Conservation (phyloP, 1,284 basidiomycete species). For the Porogramme epimiltina region DNA sequence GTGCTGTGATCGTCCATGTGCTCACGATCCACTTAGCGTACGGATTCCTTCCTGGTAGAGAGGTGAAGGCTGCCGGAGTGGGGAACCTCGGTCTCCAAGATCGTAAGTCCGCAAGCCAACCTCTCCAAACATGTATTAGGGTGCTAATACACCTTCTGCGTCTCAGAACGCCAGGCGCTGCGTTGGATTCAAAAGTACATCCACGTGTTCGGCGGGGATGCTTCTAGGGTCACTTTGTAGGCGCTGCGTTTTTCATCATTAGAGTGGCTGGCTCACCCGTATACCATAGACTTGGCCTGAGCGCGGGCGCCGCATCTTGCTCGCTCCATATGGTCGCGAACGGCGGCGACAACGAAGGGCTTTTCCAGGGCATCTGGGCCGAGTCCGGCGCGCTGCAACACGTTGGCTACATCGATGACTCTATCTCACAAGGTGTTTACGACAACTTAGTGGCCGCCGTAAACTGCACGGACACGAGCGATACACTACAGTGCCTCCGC, state of each 20-base stretch:
- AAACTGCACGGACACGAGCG: neutral
- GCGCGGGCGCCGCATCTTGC: constrained; percentile 40
- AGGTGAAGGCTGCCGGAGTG: constrained; percentile 47
- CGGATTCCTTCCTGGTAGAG: constrained; percentile 31
- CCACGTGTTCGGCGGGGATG: constrained; percentile 42
- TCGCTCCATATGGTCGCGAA: constrained; percentile 32
- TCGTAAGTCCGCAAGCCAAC: constrained; percentile 35
- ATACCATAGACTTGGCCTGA: constrained; percentile 8
- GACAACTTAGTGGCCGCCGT: neutral
- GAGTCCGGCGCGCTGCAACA: neutral
- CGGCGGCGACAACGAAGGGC: constrained; percentile 29
- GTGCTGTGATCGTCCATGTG: neutral
- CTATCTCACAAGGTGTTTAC: neutral
- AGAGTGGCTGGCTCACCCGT: too few relatives aligned
- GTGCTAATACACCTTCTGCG: neutral
- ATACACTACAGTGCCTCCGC: neutral
- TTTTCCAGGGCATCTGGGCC: constrained; percentile 32
- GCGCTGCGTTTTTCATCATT: neutral
- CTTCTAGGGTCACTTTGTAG: neutral
- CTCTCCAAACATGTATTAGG: too few relatives aligned
- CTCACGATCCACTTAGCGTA: neutral
- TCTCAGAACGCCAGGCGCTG: constrained; percentile 40
- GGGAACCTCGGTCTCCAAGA: constrained; percentile 35
- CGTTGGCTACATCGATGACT: neutral
- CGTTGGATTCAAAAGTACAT: constrained; percentile 56